Evolutionary conservation across 495 filamentous ascomycete species (phyloP), one percentile per base, ranked within the genome.

Genomic region (Daldinia bambusicola): DNA sequence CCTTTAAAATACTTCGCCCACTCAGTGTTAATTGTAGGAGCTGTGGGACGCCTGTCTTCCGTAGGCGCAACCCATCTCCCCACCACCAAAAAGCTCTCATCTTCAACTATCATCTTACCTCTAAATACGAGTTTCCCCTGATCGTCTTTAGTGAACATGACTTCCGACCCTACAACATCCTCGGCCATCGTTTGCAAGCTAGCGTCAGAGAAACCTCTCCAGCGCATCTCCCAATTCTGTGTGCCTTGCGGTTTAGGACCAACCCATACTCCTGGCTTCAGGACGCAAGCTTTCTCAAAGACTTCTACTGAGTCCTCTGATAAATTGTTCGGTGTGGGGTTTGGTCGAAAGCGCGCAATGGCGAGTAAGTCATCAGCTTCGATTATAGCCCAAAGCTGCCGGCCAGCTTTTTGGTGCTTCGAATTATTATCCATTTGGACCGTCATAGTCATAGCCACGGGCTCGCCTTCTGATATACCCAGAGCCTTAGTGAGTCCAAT

Each of bases 341-440:
- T 22, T 20, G 43, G 43, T 12, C 43, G 43, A 48, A 48, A 48
- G 3, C 43, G 43, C 12, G 60, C 60, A n/a, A 63, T 32, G 4
- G 60, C 60, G 31, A 63, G 20, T 9, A 32, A 16, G 30, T 48
- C 48, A 7, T 53, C 38, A 12, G 48, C 60, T 13, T 63, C 60
- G 22, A 63, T 16, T 32, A 40, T 26, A 41, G 60, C 60, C 60
- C 60, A 63, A 13, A 63, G 34, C n/a, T 63, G 60, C 16, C 60
- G 48, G 2, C 60, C 60, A 14, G 60, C 60, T 38, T 63, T 63
- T 63, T 63, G 60, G 60, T 63, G 60, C 22, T 63, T 63, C 14
- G 60, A 32, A 37, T 63, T 53, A 13, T 63, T 63, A 37, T 63
- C 60, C 45, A 63, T 63, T 36, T 53, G 60, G 0, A 63, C 48